These are phyloP conservation scores for Leptodermis oblonga DNA, from an alignment of 257 asterid genomes.

Conservation along the genomic window DNA sequence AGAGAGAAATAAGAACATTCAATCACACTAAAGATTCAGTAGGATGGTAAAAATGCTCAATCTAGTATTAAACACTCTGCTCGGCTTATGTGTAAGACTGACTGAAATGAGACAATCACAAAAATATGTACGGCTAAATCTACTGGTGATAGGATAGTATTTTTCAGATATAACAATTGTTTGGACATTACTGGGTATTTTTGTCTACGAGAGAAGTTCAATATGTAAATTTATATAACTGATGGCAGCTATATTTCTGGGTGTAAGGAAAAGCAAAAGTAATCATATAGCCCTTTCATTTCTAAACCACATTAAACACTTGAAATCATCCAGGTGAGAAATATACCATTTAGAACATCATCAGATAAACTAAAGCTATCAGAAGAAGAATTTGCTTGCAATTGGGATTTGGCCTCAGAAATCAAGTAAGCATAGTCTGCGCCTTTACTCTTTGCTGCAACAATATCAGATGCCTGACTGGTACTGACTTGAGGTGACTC, in stretches of 20 bases:
- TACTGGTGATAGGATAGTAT: background rate
- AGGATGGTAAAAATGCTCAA: slow-evolving; percentile 2
- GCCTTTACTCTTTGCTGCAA: slow-evolving; percentile 72
- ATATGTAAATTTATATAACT: background rate
- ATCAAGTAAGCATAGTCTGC: slow-evolving; percentile 69
- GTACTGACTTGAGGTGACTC: slow-evolving; percentile 26
- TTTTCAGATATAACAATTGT: background rate
- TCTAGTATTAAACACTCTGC: background rate
- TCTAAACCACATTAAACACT: background rate
- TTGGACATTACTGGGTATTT: background rate
- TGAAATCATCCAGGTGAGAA: slow-evolving; percentile 8
- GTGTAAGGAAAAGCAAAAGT: too few species aligned
- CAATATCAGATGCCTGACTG: slow-evolving; percentile 42
- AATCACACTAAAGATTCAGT: background rate
- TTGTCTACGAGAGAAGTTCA: background rate
- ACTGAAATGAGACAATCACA: background rate
- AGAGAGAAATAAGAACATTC: background rate
- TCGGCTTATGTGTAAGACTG: background rate
- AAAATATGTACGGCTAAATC: background rate
- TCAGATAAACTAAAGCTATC: slow-evolving; percentile 25
- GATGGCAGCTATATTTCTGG: background rate
- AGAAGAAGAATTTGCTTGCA: slow-evolving; percentile 36
- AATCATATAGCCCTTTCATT: background rate
- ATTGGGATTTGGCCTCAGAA: slow-evolving; percentile 70
- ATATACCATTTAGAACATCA: slow-evolving; percentile 54